Conservation (phyloP, 2,329 filamentous ascomycete species). For the Lomentospora prolificans region DNA sequence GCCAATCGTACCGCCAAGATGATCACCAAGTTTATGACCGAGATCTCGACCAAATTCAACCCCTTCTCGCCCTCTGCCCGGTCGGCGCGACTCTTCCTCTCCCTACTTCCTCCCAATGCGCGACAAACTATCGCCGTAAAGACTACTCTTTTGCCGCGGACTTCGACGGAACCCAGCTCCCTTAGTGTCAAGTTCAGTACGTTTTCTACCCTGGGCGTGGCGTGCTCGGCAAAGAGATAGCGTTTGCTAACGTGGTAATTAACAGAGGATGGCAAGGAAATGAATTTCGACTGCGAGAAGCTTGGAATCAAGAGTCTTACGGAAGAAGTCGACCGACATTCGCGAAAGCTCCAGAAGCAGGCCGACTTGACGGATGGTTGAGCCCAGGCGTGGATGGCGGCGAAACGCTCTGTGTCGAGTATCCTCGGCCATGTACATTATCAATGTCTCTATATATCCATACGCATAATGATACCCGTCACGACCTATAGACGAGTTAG, state of each 20-base stretch:
- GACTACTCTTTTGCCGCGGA: conserved; percentile 63
- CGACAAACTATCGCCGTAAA: conserved; percentile 66
- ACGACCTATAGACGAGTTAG: conserved; percentile 3
- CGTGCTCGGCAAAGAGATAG: not conserved
- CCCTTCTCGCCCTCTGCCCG: conserved; percentile 75
- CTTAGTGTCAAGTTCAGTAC: conserved; percentile 78
- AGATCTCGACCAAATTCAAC: conserved; percentile 81
- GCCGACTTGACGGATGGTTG: conserved; percentile 57
- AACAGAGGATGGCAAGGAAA: conserved; percentile 83
- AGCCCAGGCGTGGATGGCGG: not conserved
- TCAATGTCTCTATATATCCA: conserved; percentile 5
- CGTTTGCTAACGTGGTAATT: not conserved
- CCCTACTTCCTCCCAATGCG: conserved; percentile 71
- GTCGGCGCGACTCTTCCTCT: conserved; percentile 80
- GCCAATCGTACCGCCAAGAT: conserved; percentile 36
- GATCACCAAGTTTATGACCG: conserved; percentile 80
- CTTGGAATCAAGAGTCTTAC: conserved; percentile 78
- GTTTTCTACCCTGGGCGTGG: too few relatives aligned
- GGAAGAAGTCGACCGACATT: conserved; percentile 85
- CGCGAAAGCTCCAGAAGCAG: conserved; percentile 68
- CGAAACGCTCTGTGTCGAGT: not conserved
- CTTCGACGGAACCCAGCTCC: conserved; percentile 56
- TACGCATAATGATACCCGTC: conserved; percentile 9
- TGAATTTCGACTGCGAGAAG: conserved; percentile 71
- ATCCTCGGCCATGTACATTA: conserved; percentile 2